Conservation (phyloP, 352 stramenopile genomes). For the Hyaloperonospora brassicae region DNA sequence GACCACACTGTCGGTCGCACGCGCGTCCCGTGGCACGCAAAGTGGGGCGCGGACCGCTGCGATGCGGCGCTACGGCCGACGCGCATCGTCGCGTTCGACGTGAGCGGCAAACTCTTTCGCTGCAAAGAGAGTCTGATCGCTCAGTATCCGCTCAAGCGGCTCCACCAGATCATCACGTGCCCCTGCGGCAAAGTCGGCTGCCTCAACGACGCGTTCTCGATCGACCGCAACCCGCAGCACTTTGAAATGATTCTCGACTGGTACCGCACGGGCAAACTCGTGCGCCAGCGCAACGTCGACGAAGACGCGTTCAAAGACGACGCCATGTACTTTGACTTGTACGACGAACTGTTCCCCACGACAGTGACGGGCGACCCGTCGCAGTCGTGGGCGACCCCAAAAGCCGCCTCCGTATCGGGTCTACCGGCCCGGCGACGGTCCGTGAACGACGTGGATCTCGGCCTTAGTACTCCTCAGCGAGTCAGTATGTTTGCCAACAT, state of each 20-base stretch:
- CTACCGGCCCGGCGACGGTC: slow-evolving; percentile 19
- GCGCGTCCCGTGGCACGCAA: slow-evolving; percentile 24
- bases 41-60: slow-evolving; percentile 20
- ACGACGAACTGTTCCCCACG: slow-evolving; percentile 41
- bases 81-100: slow-evolving; percentile 42
- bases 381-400: slow-evolving; percentile 15
- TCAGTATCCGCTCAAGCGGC: slow-evolving; percentile 49
- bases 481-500: slow-evolving; percentile 32
- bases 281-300: slow-evolving; percentile 36
- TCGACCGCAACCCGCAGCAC: slow-evolving; percentile 62
- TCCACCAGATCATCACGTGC: slow-evolving; percentile 54
- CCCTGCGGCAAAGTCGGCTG: slow-evolving; percentile 40
- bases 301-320: slow-evolving; percentile 46
- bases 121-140: slow-evolving; percentile 58
- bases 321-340: slow-evolving; percentile 61
- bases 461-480: slow-evolving; percentile 10
- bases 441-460: slow-evolving; percentile 26
- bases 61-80: slow-evolving; percentile 5
- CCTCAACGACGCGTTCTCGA: slow-evolving; percentile 45
- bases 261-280: slow-evolving; percentile 52
- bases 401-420: neutral
- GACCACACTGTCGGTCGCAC: slow-evolving; percentile 22
- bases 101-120: slow-evolving; percentile 56
- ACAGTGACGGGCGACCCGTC: slow-evolving; percentile 8
- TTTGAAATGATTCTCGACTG: slow-evolving; percentile 73